Evolutionary conservation across 2,329 filamentous ascomycete species (phyloP).

Genomic region (Phialophora macrospora): DNA sequence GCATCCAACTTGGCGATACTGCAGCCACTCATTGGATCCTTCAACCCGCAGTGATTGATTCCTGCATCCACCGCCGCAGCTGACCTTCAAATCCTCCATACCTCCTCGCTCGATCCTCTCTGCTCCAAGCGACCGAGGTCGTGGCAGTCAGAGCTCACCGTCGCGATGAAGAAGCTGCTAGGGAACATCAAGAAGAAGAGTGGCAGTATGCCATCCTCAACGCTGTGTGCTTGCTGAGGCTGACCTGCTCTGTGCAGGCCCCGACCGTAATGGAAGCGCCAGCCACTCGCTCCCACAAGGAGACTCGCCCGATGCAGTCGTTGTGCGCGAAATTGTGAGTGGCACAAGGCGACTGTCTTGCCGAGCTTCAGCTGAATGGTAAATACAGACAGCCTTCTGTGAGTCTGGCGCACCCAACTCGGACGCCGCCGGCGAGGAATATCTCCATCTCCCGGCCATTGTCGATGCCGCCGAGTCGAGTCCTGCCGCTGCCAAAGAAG

Average conservation of each 20-base stretch:
- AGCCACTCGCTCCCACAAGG: conserved; percentile 37
- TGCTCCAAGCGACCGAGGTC: background rate
- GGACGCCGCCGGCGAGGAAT: conserved; percentile 75
- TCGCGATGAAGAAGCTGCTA: conserved; percentile 35
- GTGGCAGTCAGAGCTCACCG: background rate
- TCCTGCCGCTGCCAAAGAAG: conserved; percentile 79
- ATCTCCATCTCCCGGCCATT: conserved; percentile 87
- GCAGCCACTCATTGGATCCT: background rate
- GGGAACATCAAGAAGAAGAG: conserved; percentile 38
- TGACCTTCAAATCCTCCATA: background rate
- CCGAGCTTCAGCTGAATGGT: conserved; percentile 9
- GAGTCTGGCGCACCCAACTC: conserved; percentile 66
- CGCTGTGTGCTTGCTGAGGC: conserved; percentile 7
- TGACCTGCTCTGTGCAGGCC: conserved; percentile 28
- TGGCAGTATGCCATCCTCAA: conserved; percentile 23
- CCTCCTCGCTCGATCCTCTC: background rate
- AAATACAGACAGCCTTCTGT: conserved; percentile 74
- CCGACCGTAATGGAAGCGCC: conserved; percentile 27
- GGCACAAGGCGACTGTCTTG: conserved; percentile 4
- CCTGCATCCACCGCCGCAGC: background rate
- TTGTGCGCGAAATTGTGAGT: conserved; percentile 51
- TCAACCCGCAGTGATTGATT: background rate
- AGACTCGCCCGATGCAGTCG: conserved; percentile 48
- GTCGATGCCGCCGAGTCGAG: conserved; percentile 95
- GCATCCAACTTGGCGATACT: background rate